Evolutionary conservation across 225 moss, liverwort and hornwort genomes (phyloP), one percentile per base, ranked within the genome.

Genomic region (Marchantia polymorpha): DNA sequence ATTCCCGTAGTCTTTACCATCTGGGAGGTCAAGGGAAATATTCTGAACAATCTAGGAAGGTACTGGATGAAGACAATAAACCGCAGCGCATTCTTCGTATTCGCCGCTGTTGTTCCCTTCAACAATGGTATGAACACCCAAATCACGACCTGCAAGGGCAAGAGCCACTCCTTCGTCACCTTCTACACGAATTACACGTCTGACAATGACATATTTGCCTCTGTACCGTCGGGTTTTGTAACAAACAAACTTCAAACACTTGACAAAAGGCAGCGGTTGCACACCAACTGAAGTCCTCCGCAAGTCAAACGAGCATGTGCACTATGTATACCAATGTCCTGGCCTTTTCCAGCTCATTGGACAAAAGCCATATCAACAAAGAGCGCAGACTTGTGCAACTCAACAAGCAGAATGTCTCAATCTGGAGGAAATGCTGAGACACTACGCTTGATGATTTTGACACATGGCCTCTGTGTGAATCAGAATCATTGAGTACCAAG

Each of bases 1-100:
- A 92, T 89, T 12, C 96, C 96, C 23, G 93, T 90, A 12, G 92
- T 92, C 68, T 86, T 94, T 78, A 84, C 86, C 84, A 88, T 81
- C 68, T 83, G 81, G 22, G 88, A 84, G 48, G 86, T 88, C 69
- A 88, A 69, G 8, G 85, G 88, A 47, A 83, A 88, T 55, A 86
- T 82, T 65, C 86, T 81, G 54, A 83, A 90, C 9, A 88, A 76
- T 66, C 88, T 80, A 8, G 86, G 85, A 79, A 90, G 79, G 69
- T 90, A 90, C 84, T 90, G 89, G 70, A 87, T 77, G 60, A 90
- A 85, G 10, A 90, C 89, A 75, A 90, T 87, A 3, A 90, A 77
- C n/a, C 87, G 83, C 78, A 90, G 53, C 12, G 85, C 85, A 56
- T 90, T 87, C 80, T 90, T 90, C 25, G 89, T 90, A 58, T 87